Evolutionary conservation across 139 green algal species (phyloP).

Genomic region (Asterochloris sp.): DNA sequence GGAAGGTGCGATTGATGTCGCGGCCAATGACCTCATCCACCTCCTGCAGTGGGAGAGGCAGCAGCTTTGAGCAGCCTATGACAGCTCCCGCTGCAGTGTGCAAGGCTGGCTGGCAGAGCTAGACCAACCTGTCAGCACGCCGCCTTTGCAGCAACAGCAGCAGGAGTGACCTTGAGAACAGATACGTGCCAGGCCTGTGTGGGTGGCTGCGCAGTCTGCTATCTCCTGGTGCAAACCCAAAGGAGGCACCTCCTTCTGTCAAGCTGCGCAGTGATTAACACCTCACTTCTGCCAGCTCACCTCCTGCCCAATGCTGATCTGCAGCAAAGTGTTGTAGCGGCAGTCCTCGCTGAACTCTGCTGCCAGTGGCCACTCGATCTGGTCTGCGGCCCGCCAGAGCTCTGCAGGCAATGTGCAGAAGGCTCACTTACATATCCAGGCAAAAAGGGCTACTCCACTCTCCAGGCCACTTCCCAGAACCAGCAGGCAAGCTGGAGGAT

Average conservation of each 20-base stretch:
- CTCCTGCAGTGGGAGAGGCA: slow-evolving; percentile 57
- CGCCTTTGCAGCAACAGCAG: too few species aligned
- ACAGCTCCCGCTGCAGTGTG: too few species aligned
- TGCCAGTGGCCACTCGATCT: slow-evolving; percentile 57
- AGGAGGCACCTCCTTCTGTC: background rate
- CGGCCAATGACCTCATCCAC: slow-evolving; percentile 86
- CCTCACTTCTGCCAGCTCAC: background rate
- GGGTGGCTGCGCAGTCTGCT: background rate
- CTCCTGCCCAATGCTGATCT: slow-evolving; percentile 63
- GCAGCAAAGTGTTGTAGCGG: slow-evolving; percentile 64
- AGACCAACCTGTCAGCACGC: too few species aligned
- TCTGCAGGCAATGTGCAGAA: slow-evolving; percentile 6
- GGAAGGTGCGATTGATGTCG: slow-evolving; percentile 95
- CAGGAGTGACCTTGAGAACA: too few species aligned
- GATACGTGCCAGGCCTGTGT: background rate
- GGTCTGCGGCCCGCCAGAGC: slow-evolving; percentile 57
- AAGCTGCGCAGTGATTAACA: background rate
- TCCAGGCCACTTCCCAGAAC: too few species aligned
- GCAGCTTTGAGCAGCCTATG: background rate
- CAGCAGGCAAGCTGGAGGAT: too few species aligned
- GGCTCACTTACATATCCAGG: too few species aligned
- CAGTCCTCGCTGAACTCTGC: slow-evolving; percentile 36
- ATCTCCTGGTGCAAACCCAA: background rate
- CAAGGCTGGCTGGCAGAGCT: too few species aligned
- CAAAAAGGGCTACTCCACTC: too few species aligned